phyloP scores from a whole-genome alignment of 2,329 filamentous ascomycete genomes.

The Exophiala phaeomuriformis region DNA sequence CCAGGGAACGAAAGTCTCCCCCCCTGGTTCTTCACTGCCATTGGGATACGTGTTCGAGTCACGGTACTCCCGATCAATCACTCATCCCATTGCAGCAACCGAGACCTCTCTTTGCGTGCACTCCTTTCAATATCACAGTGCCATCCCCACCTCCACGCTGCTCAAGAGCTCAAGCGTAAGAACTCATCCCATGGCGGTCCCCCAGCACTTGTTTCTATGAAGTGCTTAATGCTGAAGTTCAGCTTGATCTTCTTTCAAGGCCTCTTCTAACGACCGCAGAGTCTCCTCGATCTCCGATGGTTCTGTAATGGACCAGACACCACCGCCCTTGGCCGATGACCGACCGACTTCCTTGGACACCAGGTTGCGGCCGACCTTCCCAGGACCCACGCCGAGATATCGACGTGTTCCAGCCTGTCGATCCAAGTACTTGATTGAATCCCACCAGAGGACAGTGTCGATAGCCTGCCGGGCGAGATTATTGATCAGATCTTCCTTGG shows the following conservation, averaged over 20 bases:
- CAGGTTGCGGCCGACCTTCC: slow-evolving; percentile 85
- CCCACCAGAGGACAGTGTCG: slow-evolving; percentile 94
- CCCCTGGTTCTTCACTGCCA: too few relatives aligned
- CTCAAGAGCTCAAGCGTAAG: too few relatives aligned
- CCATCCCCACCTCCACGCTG: too few relatives aligned
- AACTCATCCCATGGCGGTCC: too few relatives aligned
- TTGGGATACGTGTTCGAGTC: too few relatives aligned
- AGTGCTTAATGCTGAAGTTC: neutral
- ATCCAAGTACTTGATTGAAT: slow-evolving; percentile 82
- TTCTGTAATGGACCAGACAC: slow-evolving; percentile 85
- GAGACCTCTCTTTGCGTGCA: too few relatives aligned
- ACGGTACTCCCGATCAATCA: too few relatives aligned
- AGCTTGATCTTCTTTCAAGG: slow-evolving; percentile 15
- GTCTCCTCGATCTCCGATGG: slow-evolving; percentile 60
- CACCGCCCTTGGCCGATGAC: slow-evolving; percentile 75
- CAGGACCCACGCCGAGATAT: slow-evolving; percentile 88
- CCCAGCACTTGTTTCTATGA: neutral
- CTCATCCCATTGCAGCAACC: too few relatives aligned
- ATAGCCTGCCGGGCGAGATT: slow-evolving; percentile 72
- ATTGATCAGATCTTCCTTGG: slow-evolving; percentile 67
- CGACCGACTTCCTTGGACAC: slow-evolving; percentile 90
- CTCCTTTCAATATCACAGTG: too few relatives aligned
- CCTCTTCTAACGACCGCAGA: slow-evolving; percentile 23
- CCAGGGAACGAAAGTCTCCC: too few relatives aligned
- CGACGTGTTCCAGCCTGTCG: slow-evolving; percentile 71